Conservation (phyloP, 108 stramenopile species). For the Fragilaria radians region DNA sequence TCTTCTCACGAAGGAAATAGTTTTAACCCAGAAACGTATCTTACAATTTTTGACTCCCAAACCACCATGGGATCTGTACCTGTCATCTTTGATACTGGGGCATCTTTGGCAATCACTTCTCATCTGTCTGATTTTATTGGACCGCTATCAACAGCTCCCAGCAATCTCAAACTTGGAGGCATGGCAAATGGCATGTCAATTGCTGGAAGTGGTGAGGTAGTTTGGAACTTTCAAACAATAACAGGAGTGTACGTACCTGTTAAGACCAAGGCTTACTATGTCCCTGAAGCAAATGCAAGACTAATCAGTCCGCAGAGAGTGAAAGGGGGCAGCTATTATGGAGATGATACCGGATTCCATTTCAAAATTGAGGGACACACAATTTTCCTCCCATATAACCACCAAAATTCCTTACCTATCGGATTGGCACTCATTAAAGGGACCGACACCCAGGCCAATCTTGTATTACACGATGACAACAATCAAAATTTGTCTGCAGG, state of each 20-base stretch:
- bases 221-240: not conserved
- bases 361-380: not conserved
- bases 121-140: conserved; percentile 10
- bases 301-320: conserved; percentile 4
- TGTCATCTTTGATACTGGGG: conserved; percentile 10
- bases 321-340: not conserved
- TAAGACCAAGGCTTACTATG: conserved; percentile 2
- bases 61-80: too few species aligned
- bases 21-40: too few species aligned
- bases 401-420: not conserved
- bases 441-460: not conserved
- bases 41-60: too few species aligned
- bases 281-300: not conserved
- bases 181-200: conserved; percentile 1
- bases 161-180: not conserved
- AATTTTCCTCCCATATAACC: not conserved
- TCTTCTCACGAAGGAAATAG: too few species aligned
- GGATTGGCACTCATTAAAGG: not conserved
- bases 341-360: not conserved
- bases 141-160: not conserved
- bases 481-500: conserved; percentile 35
- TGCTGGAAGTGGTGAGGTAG: conserved; percentile 2
- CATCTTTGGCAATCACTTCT: conserved; percentile 5
- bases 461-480: not conserved
- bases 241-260: not conserved